These are phyloP conservation scores for Aspergillus persii DNA, from an alignment of 2,329 filamentous ascomycete genomes.

Conservation along the genomic window DNA sequence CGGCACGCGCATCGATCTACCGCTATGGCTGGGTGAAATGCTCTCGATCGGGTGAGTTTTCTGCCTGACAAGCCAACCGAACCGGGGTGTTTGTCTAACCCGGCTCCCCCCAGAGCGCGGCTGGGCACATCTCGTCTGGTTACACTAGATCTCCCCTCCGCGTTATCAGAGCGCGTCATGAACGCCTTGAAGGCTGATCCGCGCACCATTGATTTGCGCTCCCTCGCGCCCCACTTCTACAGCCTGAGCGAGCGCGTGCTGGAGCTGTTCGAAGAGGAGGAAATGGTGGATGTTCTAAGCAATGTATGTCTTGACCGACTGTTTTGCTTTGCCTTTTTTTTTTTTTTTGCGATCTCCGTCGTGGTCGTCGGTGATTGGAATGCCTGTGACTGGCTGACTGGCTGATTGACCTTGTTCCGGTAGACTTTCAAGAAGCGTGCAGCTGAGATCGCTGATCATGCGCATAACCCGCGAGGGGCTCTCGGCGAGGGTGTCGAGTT, in stretches of 20 bases:
- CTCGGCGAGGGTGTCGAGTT: conserved; percentile 72
- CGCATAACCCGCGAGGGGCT: conserved; percentile 75
- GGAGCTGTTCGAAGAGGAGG: conserved; percentile 88
- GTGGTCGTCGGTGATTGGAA: neutral
- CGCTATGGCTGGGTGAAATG: conserved; percentile 93
- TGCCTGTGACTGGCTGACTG: neutral
- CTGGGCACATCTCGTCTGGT: conserved; percentile 59
- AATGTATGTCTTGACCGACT: conserved; percentile 35
- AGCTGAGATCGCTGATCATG: conserved; percentile 81
- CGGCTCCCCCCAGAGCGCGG: conserved; percentile 33
- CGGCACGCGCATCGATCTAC: conserved; percentile 76
- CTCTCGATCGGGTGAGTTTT: conserved; percentile 56
- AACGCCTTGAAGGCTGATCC: conserved; percentile 91
- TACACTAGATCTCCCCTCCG: conserved; percentile 75
- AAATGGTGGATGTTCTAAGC: conserved; percentile 68
- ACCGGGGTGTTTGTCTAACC: neutral
- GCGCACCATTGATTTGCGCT: conserved; percentile 76
- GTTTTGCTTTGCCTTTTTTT: neutral
- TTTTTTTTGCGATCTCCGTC: neutral
- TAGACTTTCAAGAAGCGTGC: conserved; percentile 79
- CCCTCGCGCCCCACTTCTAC: conserved; percentile 85
- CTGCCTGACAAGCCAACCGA: neutral
- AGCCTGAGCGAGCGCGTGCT: conserved; percentile 79
- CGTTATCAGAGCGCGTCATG: conserved; percentile 74
- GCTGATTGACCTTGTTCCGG: neutral